phyloP scores from a whole-genome alignment of 2,329 filamentous ascomycete species.

The Byssochlamys sp. region DNA sequence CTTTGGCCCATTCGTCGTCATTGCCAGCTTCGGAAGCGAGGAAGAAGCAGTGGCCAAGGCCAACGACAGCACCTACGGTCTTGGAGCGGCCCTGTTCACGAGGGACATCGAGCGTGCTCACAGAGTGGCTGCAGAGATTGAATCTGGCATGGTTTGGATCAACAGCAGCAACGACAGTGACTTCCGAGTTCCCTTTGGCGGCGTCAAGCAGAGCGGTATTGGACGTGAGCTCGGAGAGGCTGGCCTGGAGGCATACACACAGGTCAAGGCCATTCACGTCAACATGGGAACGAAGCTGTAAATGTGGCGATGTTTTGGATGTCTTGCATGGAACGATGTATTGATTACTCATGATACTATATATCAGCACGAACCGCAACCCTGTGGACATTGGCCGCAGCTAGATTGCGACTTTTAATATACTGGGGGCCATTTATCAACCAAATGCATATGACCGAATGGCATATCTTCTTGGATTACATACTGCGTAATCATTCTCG shows the following conservation, averaged over 20 bases:
- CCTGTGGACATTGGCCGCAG: neutral
- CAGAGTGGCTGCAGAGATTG: slow-evolving; percentile 33
- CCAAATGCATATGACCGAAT: neutral
- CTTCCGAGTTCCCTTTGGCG: slow-evolving; percentile 33
- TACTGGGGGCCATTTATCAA: neutral
- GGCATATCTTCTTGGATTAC: neutral
- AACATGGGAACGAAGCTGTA: slow-evolving; percentile 29
- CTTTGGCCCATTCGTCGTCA: slow-evolving; percentile 36
- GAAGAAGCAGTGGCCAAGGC: slow-evolving; percentile 30
- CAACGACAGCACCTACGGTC: slow-evolving; percentile 34
- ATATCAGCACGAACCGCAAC: neutral
- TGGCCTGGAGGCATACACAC: slow-evolving; percentile 31
- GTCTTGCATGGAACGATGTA: neutral
- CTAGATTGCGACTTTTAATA: neutral
- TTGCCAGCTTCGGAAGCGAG: slow-evolving; percentile 30
- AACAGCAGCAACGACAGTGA: slow-evolving; percentile 37
- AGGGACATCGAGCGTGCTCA: slow-evolving; percentile 33
- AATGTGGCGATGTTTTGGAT: neutral
- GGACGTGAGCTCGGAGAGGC: slow-evolving; percentile 40
- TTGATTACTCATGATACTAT: neutral
- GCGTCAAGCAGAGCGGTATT: slow-evolving; percentile 41
- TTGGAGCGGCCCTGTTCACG: slow-evolving; percentile 36
- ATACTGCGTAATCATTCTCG: neutral
- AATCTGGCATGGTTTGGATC: slow-evolving; percentile 40
- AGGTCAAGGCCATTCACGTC: slow-evolving; percentile 33